phyloP scores from a whole-genome alignment of 2,329 filamentous ascomycete species.

The Fusarium equiseti region DNA sequence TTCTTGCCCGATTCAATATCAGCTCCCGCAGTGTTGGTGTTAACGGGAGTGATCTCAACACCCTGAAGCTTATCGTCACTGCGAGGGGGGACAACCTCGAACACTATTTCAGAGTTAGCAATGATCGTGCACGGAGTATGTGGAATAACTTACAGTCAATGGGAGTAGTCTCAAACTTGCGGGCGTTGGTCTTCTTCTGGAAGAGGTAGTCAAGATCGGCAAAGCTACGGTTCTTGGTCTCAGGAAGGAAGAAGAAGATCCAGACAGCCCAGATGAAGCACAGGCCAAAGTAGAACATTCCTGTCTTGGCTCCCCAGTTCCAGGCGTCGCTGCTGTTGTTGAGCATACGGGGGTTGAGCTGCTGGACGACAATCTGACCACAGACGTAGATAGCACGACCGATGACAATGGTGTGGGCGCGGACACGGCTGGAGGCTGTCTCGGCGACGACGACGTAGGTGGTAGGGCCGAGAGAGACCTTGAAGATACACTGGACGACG shows the following conservation, averaged over 20 bases:
- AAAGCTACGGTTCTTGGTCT: conserved; percentile 65
- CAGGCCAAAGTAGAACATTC: conserved; percentile 59
- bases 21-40: conserved; percentile 14
- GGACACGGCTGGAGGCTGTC: conserved; percentile 59
- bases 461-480: conserved; percentile 62
- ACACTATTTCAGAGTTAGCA: conserved; percentile 21
- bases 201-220: conserved; percentile 69
- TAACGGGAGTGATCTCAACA: conserved; percentile 21
- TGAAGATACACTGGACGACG: conserved; percentile 66
- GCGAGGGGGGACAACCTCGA: conserved; percentile 23
- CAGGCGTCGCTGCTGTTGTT: conserved; percentile 57
- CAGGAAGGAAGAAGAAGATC: conserved; percentile 65
- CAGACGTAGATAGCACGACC: conserved; percentile 58
- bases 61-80: conserved; percentile 23
- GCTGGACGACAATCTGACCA: conserved; percentile 53
- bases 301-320: conserved; percentile 62
- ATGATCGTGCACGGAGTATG: fast-evolving
- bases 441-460: conserved; percentile 84
- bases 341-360: conserved; percentile 60
- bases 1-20: conserved; percentile 13
- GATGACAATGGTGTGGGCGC: conserved; percentile 60
- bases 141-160: conserved; percentile 46
- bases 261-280: conserved; percentile 61
- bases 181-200: conserved; percentile 56
- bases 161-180: conserved; percentile 52